Base-by-base conservation (phyloP, 1,139 yeast genomes). In the Magnusiomyces tetraspermus region DNA sequence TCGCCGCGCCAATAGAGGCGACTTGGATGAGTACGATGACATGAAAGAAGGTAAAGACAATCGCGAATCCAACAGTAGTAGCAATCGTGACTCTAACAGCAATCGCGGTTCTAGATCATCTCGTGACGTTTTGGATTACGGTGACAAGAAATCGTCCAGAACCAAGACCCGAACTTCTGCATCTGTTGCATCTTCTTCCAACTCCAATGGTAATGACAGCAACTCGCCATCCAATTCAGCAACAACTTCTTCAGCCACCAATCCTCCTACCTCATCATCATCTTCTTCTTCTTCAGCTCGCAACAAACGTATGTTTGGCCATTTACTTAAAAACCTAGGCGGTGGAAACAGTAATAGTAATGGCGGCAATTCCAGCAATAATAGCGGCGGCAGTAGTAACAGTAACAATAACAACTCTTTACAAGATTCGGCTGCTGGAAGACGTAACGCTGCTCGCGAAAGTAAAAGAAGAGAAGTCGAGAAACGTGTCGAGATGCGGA, bases 291-390 rank as follows among this genome's bases (percentile, higher is more conserved):
- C 36, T 19, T 2, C 37, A 37, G 31, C 43, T 48, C 40, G 55
- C 2, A 53, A 53, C 42, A 48, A 46, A 24, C 46, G 55, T 10
- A 51, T 51, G 40, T 53, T 53, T 49, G 55, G 55, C 19, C 55
- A 53, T 30, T 33, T 53, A 31, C 46, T 53, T 42, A 40, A 42
- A 17, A 37, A 46, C 19, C 49, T 53, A 4, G 51, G 48, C 22
- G 10, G 41, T 13, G 21, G 33, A 15, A 42, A 48, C n/a, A n/a
- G n/a, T n/a, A n/a, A n/a, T n/a, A n/a, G n/a, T n/a, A n/a, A n/a
- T n/a, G n/a, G n/a, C n/a, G n/a, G n/a, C n/a, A n/a, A n/a, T n/a
- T n/a, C n/a, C n/a, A n/a, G n/a, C n/a, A n/a, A n/a, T n/a, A n/a
- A n/a, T n/a, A n/a, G n/a, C n/a, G n/a, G n/a, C n/a, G n/a, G n/a